These are phyloP conservation scores for Termitomyces sp. DNA, from an alignment of 768 basidiomycete genomes.

Conservation along the genomic window DNA sequence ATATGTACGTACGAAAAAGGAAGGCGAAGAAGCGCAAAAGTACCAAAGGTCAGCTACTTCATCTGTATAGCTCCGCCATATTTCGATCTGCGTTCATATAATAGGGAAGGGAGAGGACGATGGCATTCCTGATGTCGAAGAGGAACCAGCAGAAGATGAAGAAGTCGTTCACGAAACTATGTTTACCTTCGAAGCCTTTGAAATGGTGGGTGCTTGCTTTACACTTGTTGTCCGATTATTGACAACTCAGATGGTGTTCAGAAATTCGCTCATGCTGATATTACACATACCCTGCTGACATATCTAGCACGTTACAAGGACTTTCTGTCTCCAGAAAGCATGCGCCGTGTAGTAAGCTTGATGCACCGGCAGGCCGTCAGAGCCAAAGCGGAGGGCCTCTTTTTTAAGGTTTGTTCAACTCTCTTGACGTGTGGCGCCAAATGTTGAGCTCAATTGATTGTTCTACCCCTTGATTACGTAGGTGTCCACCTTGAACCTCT, in stretches of 20 bases:
- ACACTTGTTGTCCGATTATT: neutral
- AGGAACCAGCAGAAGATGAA: constrained; percentile 58
- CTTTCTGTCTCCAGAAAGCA: constrained; percentile 72
- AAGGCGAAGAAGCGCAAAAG: constrained; percentile 51
- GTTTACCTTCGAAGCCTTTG: constrained; percentile 90
- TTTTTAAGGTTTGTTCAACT: constrained; percentile 74
- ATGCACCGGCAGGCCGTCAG: constrained; percentile 89
- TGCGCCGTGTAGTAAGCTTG: constrained; percentile 87
- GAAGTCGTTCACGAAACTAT: constrained; percentile 76
- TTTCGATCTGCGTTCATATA: neutral
- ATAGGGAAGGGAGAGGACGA: constrained; percentile 45
- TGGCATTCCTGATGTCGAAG: constrained; percentile 66
- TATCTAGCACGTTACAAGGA: constrained; percentile 86
- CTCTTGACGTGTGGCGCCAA: constrained; percentile 18
- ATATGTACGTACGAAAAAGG: constrained; percentile 75
- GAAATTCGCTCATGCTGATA: constrained; percentile 89
- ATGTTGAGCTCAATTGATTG: constrained; percentile 11
- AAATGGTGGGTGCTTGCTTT: constrained; percentile 55
- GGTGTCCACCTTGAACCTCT: constrained; percentile 88
- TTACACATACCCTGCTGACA: constrained; percentile 77
- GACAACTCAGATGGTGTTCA: constrained; percentile 25
- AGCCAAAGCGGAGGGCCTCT: constrained; percentile 90
- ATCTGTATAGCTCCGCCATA: neutral
- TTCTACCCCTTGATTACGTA: constrained; percentile 28
- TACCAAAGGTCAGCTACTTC: constrained; percentile 32